Base-by-base conservation (phyloP, 2,329 filamentous ascomycete species). In the Tolypocladium paradoxum region DNA sequence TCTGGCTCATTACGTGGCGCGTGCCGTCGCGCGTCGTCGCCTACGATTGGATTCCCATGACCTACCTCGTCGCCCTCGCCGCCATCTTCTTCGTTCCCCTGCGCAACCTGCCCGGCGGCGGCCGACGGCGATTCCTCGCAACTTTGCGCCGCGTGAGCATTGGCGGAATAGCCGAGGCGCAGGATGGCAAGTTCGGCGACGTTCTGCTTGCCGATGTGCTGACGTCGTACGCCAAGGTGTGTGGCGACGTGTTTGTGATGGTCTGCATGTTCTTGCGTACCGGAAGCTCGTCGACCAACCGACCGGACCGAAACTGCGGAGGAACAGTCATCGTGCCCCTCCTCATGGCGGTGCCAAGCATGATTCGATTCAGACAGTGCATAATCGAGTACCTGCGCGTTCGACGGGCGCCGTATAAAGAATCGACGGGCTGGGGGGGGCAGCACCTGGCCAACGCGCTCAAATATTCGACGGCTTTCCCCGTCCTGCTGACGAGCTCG, bases 391-490 rank as follows among this genome's bases (percentile, higher is more conserved):
- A 88, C 67, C 64, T 79, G 33, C 85, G 91, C 48, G 87, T 92
- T 58, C 75, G 75, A 29, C 76, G 80, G 12, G 74, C 76, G 49
- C 79, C 76, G 20, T 73, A 72, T 58, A 78, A 75, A 64, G 78
- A 76, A 58, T 70, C 76, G 1, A 72, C 74, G 4, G 88, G 85
- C 34, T 90, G 85, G 83, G 90, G 88, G 33, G 87, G 88, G 6
- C 88, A 92, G 66, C 90, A 96, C 68, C 75, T 96, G 33, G 90
- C 90, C 66, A 99, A 99, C 76, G 92, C 92, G 11, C 73, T 90
- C 62, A 99, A 99, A 71, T 99, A 99, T 70, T 81, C 87, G n/a
- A 90, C 84, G 11, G 90, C 92, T 0, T 96, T 97, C 63, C 93
- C 93, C 3, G 91, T 97, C 52, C 88, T 97, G 61, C 76, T 92